Evolutionary conservation across 2,329 filamentous ascomycete genomes (phyloP).

Genomic region (Cercospora zeae-maydis): DNA sequence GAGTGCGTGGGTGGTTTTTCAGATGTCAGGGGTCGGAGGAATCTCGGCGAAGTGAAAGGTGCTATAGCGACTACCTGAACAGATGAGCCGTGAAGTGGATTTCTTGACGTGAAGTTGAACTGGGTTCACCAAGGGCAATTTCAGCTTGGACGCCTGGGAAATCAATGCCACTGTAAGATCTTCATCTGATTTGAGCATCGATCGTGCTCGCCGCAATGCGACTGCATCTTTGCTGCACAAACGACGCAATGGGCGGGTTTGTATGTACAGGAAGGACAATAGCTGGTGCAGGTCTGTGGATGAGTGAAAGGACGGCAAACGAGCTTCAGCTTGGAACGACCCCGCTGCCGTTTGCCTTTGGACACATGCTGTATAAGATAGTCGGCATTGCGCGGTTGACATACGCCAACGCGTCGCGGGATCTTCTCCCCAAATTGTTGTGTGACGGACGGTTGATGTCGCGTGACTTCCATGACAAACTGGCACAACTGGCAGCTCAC

Average conservation of each 20-base stretch:
- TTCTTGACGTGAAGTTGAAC: too few species aligned
- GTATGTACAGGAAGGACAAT: too few species aligned
- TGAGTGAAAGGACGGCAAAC: background rate
- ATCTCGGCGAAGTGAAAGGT: background rate
- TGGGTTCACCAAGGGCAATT: background rate
- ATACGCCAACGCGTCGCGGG: background rate
- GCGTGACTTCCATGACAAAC: conserved; percentile 1
- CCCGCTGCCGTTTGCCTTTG: background rate
- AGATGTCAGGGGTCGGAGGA: background rate
- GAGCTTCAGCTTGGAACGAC: background rate
- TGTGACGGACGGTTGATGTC: background rate
- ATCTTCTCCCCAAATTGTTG: background rate
- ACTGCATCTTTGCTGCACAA: background rate
- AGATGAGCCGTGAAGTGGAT: too few species aligned
- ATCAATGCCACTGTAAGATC: background rate
- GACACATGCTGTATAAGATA: background rate
- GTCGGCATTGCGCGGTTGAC: background rate
- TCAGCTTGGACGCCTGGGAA: background rate
- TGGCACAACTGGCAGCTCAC: background rate
- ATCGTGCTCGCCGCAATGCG: background rate
- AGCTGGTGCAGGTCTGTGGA: background rate
- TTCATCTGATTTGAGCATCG: background rate
- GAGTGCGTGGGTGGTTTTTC: background rate
- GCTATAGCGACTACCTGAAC: background rate
- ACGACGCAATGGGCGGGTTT: background rate